A percentile compares a stretch with the other conserved stretches of the same genome.
These are phyloP conservation scores for Myxozyma neglecta DNA, from an alignment of 805 yeast species.

Conservation along the genomic window DNA sequence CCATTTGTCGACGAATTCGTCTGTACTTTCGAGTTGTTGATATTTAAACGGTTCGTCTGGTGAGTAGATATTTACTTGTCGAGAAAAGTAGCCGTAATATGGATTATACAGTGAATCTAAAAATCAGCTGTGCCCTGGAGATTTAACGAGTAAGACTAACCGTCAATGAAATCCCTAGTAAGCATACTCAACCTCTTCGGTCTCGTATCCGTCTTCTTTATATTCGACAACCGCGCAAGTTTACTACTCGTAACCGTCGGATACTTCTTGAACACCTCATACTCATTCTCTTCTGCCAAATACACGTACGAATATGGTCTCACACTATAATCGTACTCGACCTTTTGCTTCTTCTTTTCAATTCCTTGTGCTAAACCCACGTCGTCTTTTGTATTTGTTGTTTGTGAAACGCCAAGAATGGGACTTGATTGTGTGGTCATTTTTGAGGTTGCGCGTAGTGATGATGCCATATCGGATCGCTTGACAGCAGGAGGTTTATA, in stretches of 20 bases:
- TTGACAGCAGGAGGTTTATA: neutral
- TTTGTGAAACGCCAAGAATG: slow-evolving; percentile 8
- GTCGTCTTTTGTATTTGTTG: slow-evolving; percentile 3
- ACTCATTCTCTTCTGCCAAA: slow-evolving; percentile 38
- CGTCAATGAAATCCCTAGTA: slow-evolving; percentile 74
- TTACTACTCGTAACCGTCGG: slow-evolving; percentile 46
- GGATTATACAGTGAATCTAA: slow-evolving; percentile 76
- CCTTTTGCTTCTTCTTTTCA: slow-evolving; percentile 10
- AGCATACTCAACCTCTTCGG: slow-evolving; percentile 70
- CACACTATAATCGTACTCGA: slow-evolving; percentile 32
- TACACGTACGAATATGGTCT: slow-evolving; percentile 33
- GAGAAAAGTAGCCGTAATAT: slow-evolving; percentile 75
- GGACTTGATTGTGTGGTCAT: slow-evolving; percentile 13
- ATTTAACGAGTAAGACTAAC: slow-evolving; percentile 4
- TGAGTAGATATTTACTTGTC: slow-evolving; percentile 75
- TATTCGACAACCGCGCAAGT: slow-evolving; percentile 36
- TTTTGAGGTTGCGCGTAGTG: slow-evolving; percentile 23
- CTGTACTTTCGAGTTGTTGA: slow-evolving; percentile 56
- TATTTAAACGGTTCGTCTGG: slow-evolving; percentile 66
- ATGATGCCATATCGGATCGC: neutral
- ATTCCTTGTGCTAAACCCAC: neutral
- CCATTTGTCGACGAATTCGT: slow-evolving; percentile 73
- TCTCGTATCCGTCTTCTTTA: slow-evolving; percentile 42
- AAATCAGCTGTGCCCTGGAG: no score
- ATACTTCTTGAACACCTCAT: slow-evolving; percentile 45